These are phyloP conservation scores for Mycosphaerella sp. DNA, from an alignment of 2,329 filamentous ascomycete genomes.

Conservation along the genomic window DNA sequence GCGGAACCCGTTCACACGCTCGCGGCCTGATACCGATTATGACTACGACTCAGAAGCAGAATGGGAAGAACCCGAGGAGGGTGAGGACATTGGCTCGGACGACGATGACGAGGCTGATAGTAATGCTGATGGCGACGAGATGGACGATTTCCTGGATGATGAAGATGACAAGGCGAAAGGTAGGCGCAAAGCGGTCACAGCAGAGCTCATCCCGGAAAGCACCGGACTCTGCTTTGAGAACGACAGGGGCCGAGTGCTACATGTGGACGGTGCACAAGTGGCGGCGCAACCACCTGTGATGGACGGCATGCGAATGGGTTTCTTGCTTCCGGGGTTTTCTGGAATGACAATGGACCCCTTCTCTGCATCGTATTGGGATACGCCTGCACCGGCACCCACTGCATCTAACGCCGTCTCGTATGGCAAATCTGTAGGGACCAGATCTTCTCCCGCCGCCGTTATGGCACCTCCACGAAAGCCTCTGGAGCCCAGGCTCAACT, in stretches of 20 bases:
- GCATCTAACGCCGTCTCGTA: slow-evolving; percentile 17
- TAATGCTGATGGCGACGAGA: slow-evolving; percentile 71
- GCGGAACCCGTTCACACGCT: slow-evolving; percentile 49
- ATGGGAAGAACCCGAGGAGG: slow-evolving; percentile 68
- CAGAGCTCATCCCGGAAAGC: slow-evolving; percentile 67
- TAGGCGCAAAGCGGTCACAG: slow-evolving; percentile 54
- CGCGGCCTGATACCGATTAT: slow-evolving; percentile 63
- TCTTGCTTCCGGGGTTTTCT: slow-evolving; percentile 27
- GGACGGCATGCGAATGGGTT: slow-evolving; percentile 28
- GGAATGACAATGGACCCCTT: slow-evolving; percentile 72
- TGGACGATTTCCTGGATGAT: slow-evolving; percentile 86
- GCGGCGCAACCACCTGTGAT: slow-evolving; percentile 31
- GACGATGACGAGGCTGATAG: slow-evolving; percentile 64
- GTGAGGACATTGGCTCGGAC: slow-evolving; percentile 61
- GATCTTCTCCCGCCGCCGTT: slow-evolving; percentile 20
- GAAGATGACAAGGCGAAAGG: slow-evolving; percentile 60
- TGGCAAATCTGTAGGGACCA: slow-evolving; percentile 13
- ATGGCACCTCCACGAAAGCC: slow-evolving; percentile 41
- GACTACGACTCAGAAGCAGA: slow-evolving; percentile 81
- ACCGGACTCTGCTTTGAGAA: slow-evolving; percentile 83
- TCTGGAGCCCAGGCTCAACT: slow-evolving; percentile 36
- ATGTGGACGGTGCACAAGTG: slow-evolving; percentile 41
- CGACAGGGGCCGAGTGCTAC: slow-evolving; percentile 42
- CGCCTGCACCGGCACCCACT: slow-evolving; percentile 27
- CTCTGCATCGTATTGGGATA: slow-evolving; percentile 70